These are phyloP conservation scores for Populus hybrid DNA, from an alignment of 441 rosid genomes.

Conservation along the genomic window DNA sequence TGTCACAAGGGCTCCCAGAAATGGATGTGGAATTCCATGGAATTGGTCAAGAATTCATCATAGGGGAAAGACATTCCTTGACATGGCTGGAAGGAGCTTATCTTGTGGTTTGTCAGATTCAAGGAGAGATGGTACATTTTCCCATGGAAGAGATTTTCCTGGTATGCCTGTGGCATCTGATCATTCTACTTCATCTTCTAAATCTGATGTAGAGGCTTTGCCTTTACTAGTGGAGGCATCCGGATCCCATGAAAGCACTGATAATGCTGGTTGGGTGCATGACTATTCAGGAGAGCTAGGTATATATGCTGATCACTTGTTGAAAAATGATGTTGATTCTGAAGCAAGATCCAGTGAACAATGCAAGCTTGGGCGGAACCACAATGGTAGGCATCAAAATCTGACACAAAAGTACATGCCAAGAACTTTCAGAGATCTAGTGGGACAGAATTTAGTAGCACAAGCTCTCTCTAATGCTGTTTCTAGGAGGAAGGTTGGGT, in stretches of 20 bases:
- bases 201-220: constrained; percentile 69
- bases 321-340: constrained; percentile 69
- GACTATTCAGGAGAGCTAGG: constrained; percentile 99
- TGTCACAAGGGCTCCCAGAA: constrained; percentile 63
- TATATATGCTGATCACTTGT: constrained; percentile 74
- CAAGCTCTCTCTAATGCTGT: constrained; percentile 97
- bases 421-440: constrained; percentile 69
- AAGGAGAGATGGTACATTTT: constrained; percentile 50
- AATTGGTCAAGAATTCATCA: constrained; percentile 98
- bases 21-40: constrained; percentile 94
- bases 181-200: constrained; percentile 54
- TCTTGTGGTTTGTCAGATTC: constrained; percentile 91
- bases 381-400: constrained; percentile 63
- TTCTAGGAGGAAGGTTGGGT: constrained; percentile 64
- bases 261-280: constrained; percentile 74
- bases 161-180: constrained; percentile 71
- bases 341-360: constrained; percentile 68
- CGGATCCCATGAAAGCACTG: constrained; percentile 58
- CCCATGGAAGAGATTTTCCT: constrained; percentile 51
- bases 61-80: constrained; percentile 77
- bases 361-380: constrained; percentile 34
- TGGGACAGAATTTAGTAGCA: constrained; percentile 84
- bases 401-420: constrained; percentile 86
- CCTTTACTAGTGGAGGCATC: constrained; percentile 80
- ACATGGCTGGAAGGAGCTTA: constrained; percentile 93